Base-by-base conservation (phyloP, 805 yeast genomes). In the Helenozyma baotianmanensis region DNA sequence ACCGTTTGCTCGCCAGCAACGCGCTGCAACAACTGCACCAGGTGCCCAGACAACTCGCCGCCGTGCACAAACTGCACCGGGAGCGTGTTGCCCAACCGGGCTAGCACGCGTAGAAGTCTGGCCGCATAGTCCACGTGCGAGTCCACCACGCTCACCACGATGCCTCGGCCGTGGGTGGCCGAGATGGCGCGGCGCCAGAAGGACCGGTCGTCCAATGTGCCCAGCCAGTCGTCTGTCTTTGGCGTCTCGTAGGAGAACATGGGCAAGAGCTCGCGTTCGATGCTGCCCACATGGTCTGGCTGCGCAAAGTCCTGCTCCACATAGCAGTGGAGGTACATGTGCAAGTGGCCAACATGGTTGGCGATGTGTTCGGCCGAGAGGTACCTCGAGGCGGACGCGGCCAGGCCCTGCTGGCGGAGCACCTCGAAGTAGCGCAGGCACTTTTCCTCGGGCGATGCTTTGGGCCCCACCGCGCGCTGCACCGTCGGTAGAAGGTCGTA, bases 11-110 rank as follows among this genome's bases (percentile, higher is more conserved):
- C 27, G 7, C 34, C 33, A 8, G 32, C 39, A 4, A 37, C 44
- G 10, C 18, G 17, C 14, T 22, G n/a, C 18, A 26, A 32, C 4
- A 34, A 16, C 7, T 15, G 25, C 21, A 34, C 27, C 2, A 44
- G 31, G 6, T 26, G 13, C 2, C 25, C 24, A 3, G 45, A 38
- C 31, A 43, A 33, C 22, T 38, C 45, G 2, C 43, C 41, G 16
- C 30, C 35, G 26, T 43, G 45, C 9, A 43, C 35, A 13, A 43
- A 40, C 22, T 43, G 45, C 9, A 43, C 30, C 21, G 47, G 47
- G 12, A 43, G 44, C 9, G 21, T 27, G 27, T 34, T 43, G 15
- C 30, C 30, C 16, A 41, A 27, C 27, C 33, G 31, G 11, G 14
- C 16, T 7, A 43, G 33, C 15, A 41, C 47, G 15, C 27, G 28